Evolutionary conservation across 2,329 filamentous ascomycete genomes (phyloP).

Genomic region (Aspergillus sp.): DNA sequence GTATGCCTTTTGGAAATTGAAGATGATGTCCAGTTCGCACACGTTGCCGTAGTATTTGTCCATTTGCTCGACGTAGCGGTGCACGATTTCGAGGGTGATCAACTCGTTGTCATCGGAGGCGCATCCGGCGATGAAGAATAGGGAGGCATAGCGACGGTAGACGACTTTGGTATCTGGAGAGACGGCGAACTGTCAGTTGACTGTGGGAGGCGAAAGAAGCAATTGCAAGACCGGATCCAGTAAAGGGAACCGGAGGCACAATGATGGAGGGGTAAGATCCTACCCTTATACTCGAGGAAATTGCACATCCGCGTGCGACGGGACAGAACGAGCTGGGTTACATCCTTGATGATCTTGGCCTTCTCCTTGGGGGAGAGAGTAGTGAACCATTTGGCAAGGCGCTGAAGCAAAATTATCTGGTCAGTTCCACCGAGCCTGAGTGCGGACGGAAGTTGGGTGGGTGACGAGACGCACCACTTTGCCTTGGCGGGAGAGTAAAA

Average conservation of each 20-base stretch:
- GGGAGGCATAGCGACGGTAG: constrained; percentile 95
- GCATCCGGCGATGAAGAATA: constrained; percentile 98
- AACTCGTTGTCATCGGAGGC: constrained; percentile 97
- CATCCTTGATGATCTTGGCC: constrained; percentile 99
- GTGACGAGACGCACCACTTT: constrained; percentile 78
- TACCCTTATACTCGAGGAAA: constrained; percentile 98
- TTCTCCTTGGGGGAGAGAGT: constrained; percentile 97
- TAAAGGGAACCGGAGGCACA: neutral
- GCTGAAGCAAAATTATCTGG: constrained; percentile 55
- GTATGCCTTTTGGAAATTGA: constrained; percentile 99
- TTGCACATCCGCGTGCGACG: constrained; percentile 99
- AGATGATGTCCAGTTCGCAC: constrained; percentile 98
- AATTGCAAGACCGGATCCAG: neutral
- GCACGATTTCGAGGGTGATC: constrained; percentile 96
- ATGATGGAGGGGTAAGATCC: constrained; percentile 5
- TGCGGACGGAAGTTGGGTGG: constrained; percentile 33
- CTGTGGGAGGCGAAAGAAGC: neutral
- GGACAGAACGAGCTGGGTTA: constrained; percentile 93
- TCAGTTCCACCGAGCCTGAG: constrained; percentile 21
- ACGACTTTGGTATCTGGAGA: constrained; percentile 90
- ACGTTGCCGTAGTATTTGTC: constrained; percentile 99
- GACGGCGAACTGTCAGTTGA: constrained; percentile 9
- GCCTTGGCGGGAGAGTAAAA: constrained; percentile 94
- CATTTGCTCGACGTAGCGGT: constrained; percentile 99
- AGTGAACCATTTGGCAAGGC: constrained; percentile 98